Conservation (phyloP, 805 yeast species). For the Torulaspora indica region DNA sequence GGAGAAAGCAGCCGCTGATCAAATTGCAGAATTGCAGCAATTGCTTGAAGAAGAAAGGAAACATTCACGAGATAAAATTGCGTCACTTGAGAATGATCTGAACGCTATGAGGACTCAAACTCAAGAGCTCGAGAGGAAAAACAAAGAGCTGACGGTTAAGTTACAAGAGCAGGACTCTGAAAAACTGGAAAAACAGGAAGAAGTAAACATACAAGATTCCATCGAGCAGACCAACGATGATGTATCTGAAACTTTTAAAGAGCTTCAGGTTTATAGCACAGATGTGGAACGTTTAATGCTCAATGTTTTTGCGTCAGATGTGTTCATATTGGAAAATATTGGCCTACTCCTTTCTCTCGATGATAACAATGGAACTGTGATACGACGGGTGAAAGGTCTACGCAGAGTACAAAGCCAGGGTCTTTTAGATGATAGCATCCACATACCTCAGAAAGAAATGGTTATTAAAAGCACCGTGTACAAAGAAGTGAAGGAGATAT, state of each 20-base stretch:
- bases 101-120: conserved; percentile 1
- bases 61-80: background rate
- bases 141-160: conserved; percentile 2
- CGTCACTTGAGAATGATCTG: background rate
- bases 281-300: conserved; percentile 19
- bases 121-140: conserved; percentile 3
- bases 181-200: background rate
- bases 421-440: conserved; percentile 32
- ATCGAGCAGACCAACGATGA: background rate
- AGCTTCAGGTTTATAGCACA: conserved; percentile 2
- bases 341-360: conserved; percentile 52
- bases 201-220: background rate
- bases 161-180: background rate
- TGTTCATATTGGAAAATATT: conserved; percentile 64
- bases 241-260: background rate
- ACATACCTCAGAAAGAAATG: conserved; percentile 38
- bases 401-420: conserved; percentile 43
- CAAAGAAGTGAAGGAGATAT: conserved; percentile 24
- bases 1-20: background rate
- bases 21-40: background rate
- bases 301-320: conserved; percentile 44
- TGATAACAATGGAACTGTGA: conserved; percentile 40
- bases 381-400: conserved; percentile 78
- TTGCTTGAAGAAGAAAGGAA: conserved; percentile 1
- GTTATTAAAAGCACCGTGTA: conserved; percentile 48